Base-by-base conservation (phyloP, 2,329 filamentous ascomycete genomes). In the Monosporascus sp. region DNA sequence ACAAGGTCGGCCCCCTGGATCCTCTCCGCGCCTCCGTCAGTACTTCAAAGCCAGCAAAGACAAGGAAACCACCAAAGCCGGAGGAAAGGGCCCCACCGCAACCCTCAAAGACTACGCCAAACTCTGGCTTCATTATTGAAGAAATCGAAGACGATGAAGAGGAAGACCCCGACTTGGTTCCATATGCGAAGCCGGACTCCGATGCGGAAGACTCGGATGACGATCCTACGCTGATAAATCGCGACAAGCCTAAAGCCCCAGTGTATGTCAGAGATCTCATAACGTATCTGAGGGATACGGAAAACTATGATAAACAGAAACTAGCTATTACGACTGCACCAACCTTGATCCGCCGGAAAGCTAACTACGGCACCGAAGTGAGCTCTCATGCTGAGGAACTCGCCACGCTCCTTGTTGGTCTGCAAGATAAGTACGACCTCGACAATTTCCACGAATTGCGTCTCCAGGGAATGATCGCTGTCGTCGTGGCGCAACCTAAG, bases 181-280 rank as follows among this genome's bases (percentile, higher is more conserved):
- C 89, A 1, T 96, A 97, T 61, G 81, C 82, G 16, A 97, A 96
- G 68, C 90, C 90, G 1, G 89, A 91, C 63, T 91, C 89, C 2
- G 94, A 99, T 60, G 81, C 85, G 0, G 90, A 95, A 66, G 94
- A 99, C 66, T 93, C 91, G 0, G 91, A 97, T 53, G 92, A 97
- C 38, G 95, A 99, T 62, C 87, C 94, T 5, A 96, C 91, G 0
- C 75, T 96, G 19, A 80, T 97, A 48, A 86, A 88, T 53, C 82
- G 92, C 16, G 86, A 94, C 69, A 97, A 94, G 62, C 82, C 87
- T 22, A 88, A 82, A 54, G 82, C 91, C 0, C 94, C 94, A 1
- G 91, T 99, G 1, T 97, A 97, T 64, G 87, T 97, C 55, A 85
- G 91, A 46, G 91, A 96, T 62, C 78, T 97, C 11, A 85, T 97